These are phyloP conservation scores for Globisporangium nagaii DNA, from an alignment of 352 stramenopile genomes.

Conservation along the genomic window DNA sequence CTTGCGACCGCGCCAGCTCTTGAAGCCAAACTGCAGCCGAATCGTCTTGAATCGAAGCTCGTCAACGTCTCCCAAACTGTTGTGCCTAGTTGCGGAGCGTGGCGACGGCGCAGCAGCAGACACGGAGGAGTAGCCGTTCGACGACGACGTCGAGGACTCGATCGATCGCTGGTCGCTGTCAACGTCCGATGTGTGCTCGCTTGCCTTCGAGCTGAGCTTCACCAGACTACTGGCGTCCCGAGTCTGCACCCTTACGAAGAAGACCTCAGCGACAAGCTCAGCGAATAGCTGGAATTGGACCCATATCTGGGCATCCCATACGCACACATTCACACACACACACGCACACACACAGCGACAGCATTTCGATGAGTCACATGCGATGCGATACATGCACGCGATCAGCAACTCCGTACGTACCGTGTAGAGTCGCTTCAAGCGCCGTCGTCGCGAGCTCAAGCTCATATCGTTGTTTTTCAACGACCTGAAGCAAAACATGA, in stretches of 20 bases:
- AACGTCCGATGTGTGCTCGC: slow-evolving; percentile 20
- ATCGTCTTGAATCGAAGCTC: slow-evolving; percentile 51
- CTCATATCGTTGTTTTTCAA: slow-evolving; percentile 33
- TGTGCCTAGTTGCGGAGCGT: not conserved
- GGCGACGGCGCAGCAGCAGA: not conserved
- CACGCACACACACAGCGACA: no score
- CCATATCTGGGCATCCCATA: slow-evolving; percentile 51
- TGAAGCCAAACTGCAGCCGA: slow-evolving; percentile 56
- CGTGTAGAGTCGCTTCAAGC: slow-evolving; percentile 54
- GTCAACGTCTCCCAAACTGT: slow-evolving; percentile 33
- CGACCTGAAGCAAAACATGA: no score
- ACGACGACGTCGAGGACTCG: slow-evolving; percentile 23
- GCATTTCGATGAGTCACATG: not conserved
- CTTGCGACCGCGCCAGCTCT: slow-evolving; percentile 68
- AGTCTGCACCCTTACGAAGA: slow-evolving; percentile 44
- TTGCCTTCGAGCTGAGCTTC: slow-evolving; percentile 2
- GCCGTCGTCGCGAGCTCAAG: slow-evolving; percentile 31
- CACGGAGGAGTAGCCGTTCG: not conserved
- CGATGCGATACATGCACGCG: not conserved
- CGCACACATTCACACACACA: no score
- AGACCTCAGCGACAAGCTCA: slow-evolving; percentile 61
- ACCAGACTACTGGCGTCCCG: slow-evolving; percentile 15
- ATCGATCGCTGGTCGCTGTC: slow-evolving; percentile 18
- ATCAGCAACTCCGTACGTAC: slow-evolving; percentile 22
- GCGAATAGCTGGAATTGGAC: slow-evolving; percentile 72